Evolutionary conservation across 495 filamentous ascomycete species (phyloP).

Genomic region (Talaromyces wortmannii): DNA sequence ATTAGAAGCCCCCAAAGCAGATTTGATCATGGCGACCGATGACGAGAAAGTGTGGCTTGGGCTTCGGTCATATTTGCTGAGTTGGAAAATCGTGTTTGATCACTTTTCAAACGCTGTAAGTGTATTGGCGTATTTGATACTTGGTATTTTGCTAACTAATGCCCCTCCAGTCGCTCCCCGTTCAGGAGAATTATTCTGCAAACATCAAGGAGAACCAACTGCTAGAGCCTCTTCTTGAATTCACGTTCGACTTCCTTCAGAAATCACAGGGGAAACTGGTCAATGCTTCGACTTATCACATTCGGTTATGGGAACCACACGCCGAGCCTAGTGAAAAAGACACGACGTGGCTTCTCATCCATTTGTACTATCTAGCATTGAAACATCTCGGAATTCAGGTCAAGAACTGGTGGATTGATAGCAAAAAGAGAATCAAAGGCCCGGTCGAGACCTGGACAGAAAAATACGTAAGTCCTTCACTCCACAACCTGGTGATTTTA

Average conservation of each 20-base stretch:
- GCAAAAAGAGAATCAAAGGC: conserved; percentile 65
- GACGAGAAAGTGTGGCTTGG: conserved; percentile 35
- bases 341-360: conserved; percentile 73
- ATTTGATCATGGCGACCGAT: conserved; percentile 38
- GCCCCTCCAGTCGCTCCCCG: conserved; percentile 55
- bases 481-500: neutral
- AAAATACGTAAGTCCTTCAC: conserved; percentile 47
- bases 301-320: conserved; percentile 59
- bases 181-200: conserved; percentile 70
- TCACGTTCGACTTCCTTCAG: conserved; percentile 77
- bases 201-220: conserved; percentile 69
- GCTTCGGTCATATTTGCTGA: conserved; percentile 72
- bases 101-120: conserved; percentile 68
- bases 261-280: conserved; percentile 60
- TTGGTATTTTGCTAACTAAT: neutral
- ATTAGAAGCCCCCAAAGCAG: conserved; percentile 37
- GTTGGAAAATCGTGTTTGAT: conserved; percentile 88
- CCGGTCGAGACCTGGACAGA: conserved; percentile 76
- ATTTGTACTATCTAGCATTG: conserved; percentile 79
- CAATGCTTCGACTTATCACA: conserved; percentile 59
- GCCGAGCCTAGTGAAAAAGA: conserved; percentile 57
- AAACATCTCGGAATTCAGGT: conserved; percentile 68
- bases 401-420: conserved; percentile 81
- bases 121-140: neutral
- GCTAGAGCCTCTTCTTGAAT: conserved; percentile 61